phyloP scores from a whole-genome alignment of 164 flowering plant genomes.

The Berberis thunbergii region DNA sequence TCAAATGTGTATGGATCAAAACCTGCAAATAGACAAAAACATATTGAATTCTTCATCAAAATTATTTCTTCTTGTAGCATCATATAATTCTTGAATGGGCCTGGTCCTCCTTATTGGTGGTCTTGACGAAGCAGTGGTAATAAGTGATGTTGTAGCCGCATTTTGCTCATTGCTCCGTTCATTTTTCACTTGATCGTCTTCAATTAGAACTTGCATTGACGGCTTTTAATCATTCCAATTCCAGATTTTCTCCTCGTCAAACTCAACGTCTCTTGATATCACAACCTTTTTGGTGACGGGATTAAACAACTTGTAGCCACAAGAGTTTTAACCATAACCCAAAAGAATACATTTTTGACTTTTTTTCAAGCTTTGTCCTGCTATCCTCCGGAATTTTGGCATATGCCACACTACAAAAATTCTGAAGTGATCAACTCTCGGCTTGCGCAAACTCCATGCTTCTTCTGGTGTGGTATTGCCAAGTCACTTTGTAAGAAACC shows the following conservation, averaged over 20 bases:
- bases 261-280: background rate
- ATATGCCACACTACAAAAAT: background rate
- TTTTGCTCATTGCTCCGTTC: too few relatives aligned
- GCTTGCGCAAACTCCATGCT: slow-evolving; percentile 6
- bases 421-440: background rate
- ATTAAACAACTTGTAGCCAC: background rate
- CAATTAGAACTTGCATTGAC: background rate
- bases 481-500: background rate
- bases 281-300: background rate
- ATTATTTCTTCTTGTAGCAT: background rate
- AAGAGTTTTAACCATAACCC: background rate
- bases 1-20: background rate
- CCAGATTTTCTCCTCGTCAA: background rate
- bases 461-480: background rate
- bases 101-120: too few relatives aligned
- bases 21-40: background rate
- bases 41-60: background rate
- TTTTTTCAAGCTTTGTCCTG: slow-evolving; percentile 1
- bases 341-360: background rate
- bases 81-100: too few relatives aligned
- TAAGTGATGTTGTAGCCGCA: too few relatives aligned
- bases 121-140: too few relatives aligned
- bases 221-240: background rate
- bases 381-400: background rate
- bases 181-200: background rate